phyloP scores from a whole-genome alignment of 2,329 filamentous ascomycete genomes.

The Fusarium scirpi region DNA sequence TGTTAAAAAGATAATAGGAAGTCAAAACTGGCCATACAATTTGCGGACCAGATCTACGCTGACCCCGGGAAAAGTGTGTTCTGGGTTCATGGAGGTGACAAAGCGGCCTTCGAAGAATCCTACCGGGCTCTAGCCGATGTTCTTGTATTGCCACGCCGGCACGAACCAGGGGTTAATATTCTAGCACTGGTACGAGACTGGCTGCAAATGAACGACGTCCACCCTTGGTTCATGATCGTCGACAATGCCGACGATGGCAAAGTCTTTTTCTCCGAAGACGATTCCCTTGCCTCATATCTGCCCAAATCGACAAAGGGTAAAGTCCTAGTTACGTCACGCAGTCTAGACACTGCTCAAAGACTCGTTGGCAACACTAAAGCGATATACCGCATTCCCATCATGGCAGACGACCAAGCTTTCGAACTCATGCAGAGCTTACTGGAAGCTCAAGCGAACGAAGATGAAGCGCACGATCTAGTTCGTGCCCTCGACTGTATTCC shows the following conservation, averaged over 20 bases:
- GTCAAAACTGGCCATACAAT: slow-evolving; percentile 52
- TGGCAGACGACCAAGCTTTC: slow-evolving; percentile 27
- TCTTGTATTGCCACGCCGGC: slow-evolving; percentile 47
- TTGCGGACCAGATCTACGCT: slow-evolving; percentile 48
- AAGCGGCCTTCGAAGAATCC: slow-evolving; percentile 50
- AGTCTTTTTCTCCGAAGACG: not conserved
- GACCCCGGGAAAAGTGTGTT: slow-evolving; percentile 50
- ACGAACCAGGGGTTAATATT: slow-evolving; percentile 49
- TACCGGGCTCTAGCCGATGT: slow-evolving; percentile 51
- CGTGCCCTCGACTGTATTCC: slow-evolving; percentile 46
- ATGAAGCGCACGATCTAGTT: slow-evolving; percentile 19
- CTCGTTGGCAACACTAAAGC: slow-evolving; percentile 6
- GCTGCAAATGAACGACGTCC: slow-evolving; percentile 42
- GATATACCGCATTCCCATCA: slow-evolving; percentile 15
- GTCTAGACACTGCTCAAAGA: slow-evolving; percentile 5
- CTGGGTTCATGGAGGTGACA: slow-evolving; percentile 54
- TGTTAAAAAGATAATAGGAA: slow-evolving; percentile 27
- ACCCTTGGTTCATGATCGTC: slow-evolving; percentile 39
- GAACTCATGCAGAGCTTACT: slow-evolving; percentile 29
- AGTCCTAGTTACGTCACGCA: slow-evolving; percentile 39
- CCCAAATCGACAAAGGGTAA: slow-evolving; percentile 28
- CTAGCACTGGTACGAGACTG: slow-evolving; percentile 50
- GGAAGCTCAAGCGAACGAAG: not conserved
- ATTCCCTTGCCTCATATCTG: slow-evolving; percentile 23
- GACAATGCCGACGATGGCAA: slow-evolving; percentile 40